A percentile compares a stretch with the other conserved stretches of the same genome.
Conservation (phyloP, 2,329 filamentous ascomycete genomes). For the Diplocarpon mali region DNA sequence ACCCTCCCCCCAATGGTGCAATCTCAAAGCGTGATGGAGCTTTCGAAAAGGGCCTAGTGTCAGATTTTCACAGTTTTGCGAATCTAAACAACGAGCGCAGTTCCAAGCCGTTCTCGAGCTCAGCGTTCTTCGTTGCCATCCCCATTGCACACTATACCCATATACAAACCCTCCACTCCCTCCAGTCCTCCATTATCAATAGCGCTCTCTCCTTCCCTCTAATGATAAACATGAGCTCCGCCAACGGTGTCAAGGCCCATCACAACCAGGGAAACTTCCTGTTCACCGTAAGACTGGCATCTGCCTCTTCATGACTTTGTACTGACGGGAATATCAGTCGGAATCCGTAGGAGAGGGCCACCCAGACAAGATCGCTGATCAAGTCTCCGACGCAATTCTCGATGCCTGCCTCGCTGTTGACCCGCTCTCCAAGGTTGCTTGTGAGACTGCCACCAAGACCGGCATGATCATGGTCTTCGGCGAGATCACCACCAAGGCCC, state of each 20-base stretch:
- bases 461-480: conserved; percentile 99
- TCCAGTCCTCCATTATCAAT: conserved; percentile 29
- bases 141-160: too few species aligned
- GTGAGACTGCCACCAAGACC: conserved; percentile 99
- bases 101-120: neutral
- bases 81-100: too few species aligned
- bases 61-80: too few species aligned
- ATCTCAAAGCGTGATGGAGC: neutral
- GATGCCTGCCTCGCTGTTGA: conserved; percentile 94
- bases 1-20: neutral
- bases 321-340: conserved; percentile 39
- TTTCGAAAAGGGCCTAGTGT: too few species aligned
- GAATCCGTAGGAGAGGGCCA: conserved; percentile 86
- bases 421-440: conserved; percentile 96
- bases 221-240: conserved; percentile 44
- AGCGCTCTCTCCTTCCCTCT: conserved; percentile 46
- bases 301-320: neutral
- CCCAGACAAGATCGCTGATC: conserved; percentile 95
- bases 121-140: too few species aligned
- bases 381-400: conserved; percentile 96
- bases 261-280: conserved; percentile 64
- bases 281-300: conserved; percentile 53
- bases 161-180: neutral
- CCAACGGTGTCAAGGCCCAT: conserved; percentile 24
- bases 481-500: conserved; percentile 96